Evolutionary conservation across 1,284 basidiomycete species (phyloP).

Genomic region (Marasmius fiardii): DNA sequence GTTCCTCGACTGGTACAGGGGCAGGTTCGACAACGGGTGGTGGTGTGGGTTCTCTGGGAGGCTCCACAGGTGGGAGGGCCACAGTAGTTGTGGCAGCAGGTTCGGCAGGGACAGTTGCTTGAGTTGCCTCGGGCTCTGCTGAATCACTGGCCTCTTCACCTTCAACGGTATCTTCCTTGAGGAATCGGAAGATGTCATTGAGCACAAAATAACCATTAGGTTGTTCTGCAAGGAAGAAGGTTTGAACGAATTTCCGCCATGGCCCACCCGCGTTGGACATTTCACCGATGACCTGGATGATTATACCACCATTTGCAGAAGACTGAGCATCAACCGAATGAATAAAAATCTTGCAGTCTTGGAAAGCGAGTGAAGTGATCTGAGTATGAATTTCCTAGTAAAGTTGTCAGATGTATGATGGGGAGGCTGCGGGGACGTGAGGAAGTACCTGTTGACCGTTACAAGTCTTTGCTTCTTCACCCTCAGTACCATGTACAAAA

Average conservation of each 20-base stretch:
- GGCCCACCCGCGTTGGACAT: slow-evolving; percentile 90
- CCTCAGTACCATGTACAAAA: slow-evolving; percentile 94
- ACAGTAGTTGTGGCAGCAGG: neutral
- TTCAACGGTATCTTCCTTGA: slow-evolving; percentile 92
- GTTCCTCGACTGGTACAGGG: slow-evolving; percentile 8
- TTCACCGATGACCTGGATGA: slow-evolving; percentile 99
- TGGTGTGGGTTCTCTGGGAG: neutral
- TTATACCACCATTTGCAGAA: slow-evolving; percentile 92
- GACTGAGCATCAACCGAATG: slow-evolving; percentile 93
- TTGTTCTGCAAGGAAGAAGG: slow-evolving; percentile 99
- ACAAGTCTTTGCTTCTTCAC: slow-evolving; percentile 85
- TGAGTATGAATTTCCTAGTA: slow-evolving; percentile 94
- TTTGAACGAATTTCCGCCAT: slow-evolving; percentile 99
- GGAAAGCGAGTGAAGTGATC: slow-evolving; percentile 90
- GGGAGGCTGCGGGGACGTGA: slow-evolving; percentile 4
- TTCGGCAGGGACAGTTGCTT: slow-evolving; percentile 19
- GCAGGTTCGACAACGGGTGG: slow-evolving; percentile 2
- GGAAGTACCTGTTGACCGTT: slow-evolving; percentile 83
- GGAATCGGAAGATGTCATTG: slow-evolving; percentile 99
- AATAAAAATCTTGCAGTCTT: slow-evolving; percentile 98
- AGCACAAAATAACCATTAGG: slow-evolving; percentile 99
- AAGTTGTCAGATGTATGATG: slow-evolving; percentile 3
- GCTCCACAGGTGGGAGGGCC: neutral
- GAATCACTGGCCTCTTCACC: slow-evolving; percentile 62
- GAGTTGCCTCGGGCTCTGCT: slow-evolving; percentile 28